Evolutionary conservation across 441 rosid species (phyloP), one percentile per base, ranked within the genome.

Genomic region (Arabidopsis lyrata): DNA sequence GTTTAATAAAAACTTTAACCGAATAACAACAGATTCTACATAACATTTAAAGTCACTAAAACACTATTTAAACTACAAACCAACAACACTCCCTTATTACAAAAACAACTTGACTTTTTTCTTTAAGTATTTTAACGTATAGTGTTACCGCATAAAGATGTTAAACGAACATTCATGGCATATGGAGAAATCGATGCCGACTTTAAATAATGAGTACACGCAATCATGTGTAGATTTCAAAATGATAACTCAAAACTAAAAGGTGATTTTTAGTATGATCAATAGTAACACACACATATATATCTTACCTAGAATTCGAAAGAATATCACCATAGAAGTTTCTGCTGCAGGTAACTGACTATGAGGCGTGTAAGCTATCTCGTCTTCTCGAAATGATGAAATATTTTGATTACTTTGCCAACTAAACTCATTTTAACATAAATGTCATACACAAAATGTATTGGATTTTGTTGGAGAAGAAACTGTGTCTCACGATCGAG

Each of bases 171-270:
- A 53, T 45, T 49, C 22, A 24, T 29, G 41, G 41, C 3, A 58
- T 36, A 42, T 42, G 14, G 27, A 13, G 32, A 47, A 5, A 52
- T 55, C 8, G 14, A 62, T 53, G 63, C 69, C 45, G 15, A 70
- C 68, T 18, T 50, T 60, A 63, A 39, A 18, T 72, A 22, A 72
- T 41, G 55, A 41, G 34, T 29, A 27, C 13, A 72, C 45, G 55
- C 45, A 72, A 62, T 61, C 34, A 34, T 52, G 76, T 62, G 36
- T 39, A 60, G 41, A 39, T 71, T 32, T 71, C n/a, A 50, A 62
- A 27, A 62, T 53, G 55, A 55, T 61, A 31, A 54, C 18, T 29
- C 16, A 29, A 14, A 39, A 58, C 42, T 44, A 34, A 45, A 69
- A 62, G 14, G 61, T 59, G 39, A 12, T 48, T 38, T 24, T 29